Conservation (phyloP, 2,329 filamentous ascomycete genomes). For the Xylaria sp. region DNA sequence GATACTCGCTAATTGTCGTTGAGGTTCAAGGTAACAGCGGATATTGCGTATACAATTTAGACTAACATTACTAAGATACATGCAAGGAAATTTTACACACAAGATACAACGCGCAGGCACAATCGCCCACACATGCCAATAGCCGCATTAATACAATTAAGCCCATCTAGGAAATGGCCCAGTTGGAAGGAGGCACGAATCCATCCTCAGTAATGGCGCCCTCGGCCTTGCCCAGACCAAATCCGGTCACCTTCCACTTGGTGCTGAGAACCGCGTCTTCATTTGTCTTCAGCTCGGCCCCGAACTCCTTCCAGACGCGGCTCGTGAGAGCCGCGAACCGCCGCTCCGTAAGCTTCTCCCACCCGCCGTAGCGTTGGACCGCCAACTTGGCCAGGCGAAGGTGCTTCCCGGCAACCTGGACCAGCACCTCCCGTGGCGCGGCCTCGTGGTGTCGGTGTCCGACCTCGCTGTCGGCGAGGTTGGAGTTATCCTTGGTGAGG, state of each 20-base stretch:
- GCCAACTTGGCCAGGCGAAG: slow-evolving; percentile 30
- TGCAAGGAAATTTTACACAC: background rate
- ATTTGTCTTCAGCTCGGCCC: slow-evolving; percentile 30
- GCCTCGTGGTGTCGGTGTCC: slow-evolving; percentile 18
- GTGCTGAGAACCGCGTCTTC: slow-evolving; percentile 31
- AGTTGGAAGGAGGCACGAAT: slow-evolving; percentile 19
- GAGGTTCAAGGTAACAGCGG: background rate
- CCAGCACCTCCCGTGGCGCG: slow-evolving; percentile 30
- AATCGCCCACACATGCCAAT: background rate
- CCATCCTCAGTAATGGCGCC: slow-evolving; percentile 33
- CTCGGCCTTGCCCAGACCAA: slow-evolving; percentile 30
- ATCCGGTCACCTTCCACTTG: slow-evolving; percentile 34
- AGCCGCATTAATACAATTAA: background rate
- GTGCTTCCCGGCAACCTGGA: slow-evolving; percentile 34
- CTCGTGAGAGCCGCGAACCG: slow-evolving; percentile 28
- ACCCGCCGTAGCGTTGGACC: slow-evolving; percentile 33
- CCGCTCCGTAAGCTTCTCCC: slow-evolving; percentile 22
- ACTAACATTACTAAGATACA: background rate
- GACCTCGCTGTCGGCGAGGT: slow-evolving; percentile 1
- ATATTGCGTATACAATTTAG: background rate
- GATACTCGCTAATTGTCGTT: too few species aligned
- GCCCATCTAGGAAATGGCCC: slow-evolving; percentile 23
- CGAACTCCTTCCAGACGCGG: slow-evolving; percentile 32
- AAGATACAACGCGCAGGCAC: background rate
- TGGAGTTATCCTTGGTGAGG: background rate